Percentiles rank a stretch among this genome's conserved stretches.
Evolutionary conservation across 176 grass and related monocot species (phyloP).

Genomic region (Phoenix dactylifera): DNA sequence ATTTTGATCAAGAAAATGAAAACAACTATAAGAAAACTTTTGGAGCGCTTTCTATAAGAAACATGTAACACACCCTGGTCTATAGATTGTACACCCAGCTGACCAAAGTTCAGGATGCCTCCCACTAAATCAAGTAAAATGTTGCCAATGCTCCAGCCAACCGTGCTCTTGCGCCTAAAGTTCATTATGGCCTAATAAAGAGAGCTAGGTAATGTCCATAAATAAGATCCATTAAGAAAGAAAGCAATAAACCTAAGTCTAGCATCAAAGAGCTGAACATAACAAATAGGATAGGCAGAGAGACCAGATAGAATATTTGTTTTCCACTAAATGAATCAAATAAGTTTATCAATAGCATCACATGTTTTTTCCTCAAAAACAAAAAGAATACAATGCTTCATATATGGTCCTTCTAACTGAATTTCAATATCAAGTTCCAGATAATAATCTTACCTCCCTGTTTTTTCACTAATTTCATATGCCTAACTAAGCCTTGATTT

Average conservation of each 20-base stretch:
- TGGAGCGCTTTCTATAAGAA: neutral
- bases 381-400: too few relatives aligned
- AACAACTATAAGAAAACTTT: neutral
- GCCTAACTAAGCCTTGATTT: too few relatives aligned
- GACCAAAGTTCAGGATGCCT: constrained; percentile 78
- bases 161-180: constrained; percentile 73
- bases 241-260: neutral
- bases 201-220: neutral
- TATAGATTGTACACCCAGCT: constrained; percentile 91
- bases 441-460: too few relatives aligned
- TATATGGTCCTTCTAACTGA: too few relatives aligned
- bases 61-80: constrained; percentile 58
- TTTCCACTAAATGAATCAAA: too few relatives aligned
- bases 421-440: too few relatives aligned
- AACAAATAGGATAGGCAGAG: too few relatives aligned
- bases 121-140: constrained; percentile 85
- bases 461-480: too few relatives aligned
- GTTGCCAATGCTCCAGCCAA: constrained; percentile 97
- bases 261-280: too few relatives aligned
- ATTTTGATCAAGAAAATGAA: constrained; percentile 13
- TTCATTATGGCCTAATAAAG: constrained; percentile 67
- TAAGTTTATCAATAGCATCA: too few relatives aligned
- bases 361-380: too few relatives aligned
- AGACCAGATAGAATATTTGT: too few relatives aligned
- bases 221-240: neutral